Percentiles rank a stretch among this genome's conserved stretches.
Conservation (phyloP, 139 green algal genomes). For the Chlamydomonas sp. region DNA sequence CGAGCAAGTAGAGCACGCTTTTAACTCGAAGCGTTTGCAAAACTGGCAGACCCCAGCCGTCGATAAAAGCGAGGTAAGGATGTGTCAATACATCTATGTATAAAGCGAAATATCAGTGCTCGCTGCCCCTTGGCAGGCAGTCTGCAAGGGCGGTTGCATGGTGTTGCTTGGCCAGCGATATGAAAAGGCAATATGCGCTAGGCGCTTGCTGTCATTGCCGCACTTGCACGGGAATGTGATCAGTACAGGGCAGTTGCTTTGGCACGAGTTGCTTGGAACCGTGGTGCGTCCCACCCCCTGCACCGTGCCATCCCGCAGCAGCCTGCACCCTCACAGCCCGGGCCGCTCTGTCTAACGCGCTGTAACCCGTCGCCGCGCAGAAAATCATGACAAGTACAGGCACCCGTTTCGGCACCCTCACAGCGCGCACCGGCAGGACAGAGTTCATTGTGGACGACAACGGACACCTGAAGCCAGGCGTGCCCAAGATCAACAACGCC, state of each 20-base stretch:
- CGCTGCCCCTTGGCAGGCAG: neutral
- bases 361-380: no score
- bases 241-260: no score
- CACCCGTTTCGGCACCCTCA: constrained; percentile 48
- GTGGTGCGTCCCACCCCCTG: no score
- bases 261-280: no score
- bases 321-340: no score
- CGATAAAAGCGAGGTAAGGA: constrained; percentile 9
- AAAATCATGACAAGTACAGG: constrained; percentile 7
- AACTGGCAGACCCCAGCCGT: constrained; percentile 40
- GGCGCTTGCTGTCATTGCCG: no score
- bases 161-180: no score
- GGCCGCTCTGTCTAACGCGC: neutral
- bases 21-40: constrained; percentile 30
- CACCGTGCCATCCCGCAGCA: no score
- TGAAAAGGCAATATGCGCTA: no score
- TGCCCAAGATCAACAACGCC: constrained; percentile 38
- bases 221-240: no score
- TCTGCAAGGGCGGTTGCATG: no score
- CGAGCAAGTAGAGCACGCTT: constrained; percentile 45
- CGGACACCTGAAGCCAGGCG: constrained; percentile 51
- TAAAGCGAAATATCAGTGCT: neutral
- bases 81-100: neutral
- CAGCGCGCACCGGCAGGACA: constrained; percentile 23
- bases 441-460: constrained; percentile 58